phyloP scores from a whole-genome alignment of 192 early-diverging fungal species.

The Entomortierella lignicola region DNA sequence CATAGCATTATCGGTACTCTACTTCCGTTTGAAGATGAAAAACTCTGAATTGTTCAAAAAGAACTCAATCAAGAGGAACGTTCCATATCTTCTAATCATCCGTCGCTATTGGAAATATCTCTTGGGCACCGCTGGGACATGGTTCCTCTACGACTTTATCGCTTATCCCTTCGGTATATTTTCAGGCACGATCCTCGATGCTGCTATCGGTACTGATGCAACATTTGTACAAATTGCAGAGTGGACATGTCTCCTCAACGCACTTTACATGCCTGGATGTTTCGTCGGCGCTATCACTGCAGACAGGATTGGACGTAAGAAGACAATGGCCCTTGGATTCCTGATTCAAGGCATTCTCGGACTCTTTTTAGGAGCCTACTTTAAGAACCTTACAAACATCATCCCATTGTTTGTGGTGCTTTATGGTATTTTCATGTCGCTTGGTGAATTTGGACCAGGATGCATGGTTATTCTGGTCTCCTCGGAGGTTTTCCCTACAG shows the following conservation, averaged over 20 bases:
- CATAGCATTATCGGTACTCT: conserved; percentile 53
- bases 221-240: conserved; percentile 54
- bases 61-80: conserved; percentile 58
- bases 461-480: conserved; percentile 42
- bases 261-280: conserved; percentile 66
- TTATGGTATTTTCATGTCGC: conserved; percentile 58
- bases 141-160: too few relatives aligned
- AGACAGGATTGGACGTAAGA: conserved; percentile 66
- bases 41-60: conserved; percentile 61
- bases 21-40: conserved; percentile 67
- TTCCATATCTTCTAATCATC: conserved; percentile 65
- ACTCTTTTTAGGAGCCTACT: conserved; percentile 60
- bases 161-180: conserved; percentile 39
- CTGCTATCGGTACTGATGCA: conserved; percentile 28
- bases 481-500: conserved; percentile 60
- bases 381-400: conserved; percentile 49
- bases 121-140: conserved; percentile 54
- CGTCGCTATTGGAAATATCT: conserved; percentile 63
- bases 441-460: conserved; percentile 32
- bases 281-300: conserved; percentile 59
- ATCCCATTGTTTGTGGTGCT: conserved; percentile 64
- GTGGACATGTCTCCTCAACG: conserved; percentile 63
- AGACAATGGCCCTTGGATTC: conserved; percentile 66
- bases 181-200: conserved; percentile 32
- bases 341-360: conserved; percentile 60